These are phyloP conservation scores for Rhizopus stolonifer DNA, from an alignment of 371 early-diverging fungal genomes.

Conservation along the genomic window DNA sequence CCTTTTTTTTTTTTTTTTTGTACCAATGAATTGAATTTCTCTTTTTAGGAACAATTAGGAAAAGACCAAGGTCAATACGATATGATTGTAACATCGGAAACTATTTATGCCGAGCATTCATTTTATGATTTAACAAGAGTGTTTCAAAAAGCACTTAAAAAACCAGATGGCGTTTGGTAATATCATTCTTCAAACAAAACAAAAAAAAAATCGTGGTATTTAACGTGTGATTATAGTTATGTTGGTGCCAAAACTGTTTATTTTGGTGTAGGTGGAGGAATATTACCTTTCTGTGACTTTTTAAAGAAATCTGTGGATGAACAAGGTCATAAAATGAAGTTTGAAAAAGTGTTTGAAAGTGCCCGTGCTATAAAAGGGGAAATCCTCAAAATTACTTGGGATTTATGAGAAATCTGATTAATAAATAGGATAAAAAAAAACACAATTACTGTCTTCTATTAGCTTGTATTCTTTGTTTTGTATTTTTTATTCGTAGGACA, in stretches of 20 bases:
- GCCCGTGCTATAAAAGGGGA: slow-evolving; percentile 76
- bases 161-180: slow-evolving; percentile 72
- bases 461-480: no score
- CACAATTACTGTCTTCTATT: no score
- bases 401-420: slow-evolving; percentile 24
- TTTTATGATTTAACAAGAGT: slow-evolving; percentile 59
- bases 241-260: slow-evolving; percentile 93
- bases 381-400: slow-evolving; percentile 71
- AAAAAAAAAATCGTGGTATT: background rate
- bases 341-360: slow-evolving; percentile 62
- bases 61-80: slow-evolving; percentile 67
- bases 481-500: no score
- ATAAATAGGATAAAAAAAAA: no score
- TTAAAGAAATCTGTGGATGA: slow-evolving; percentile 42
- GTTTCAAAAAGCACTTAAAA: slow-evolving; percentile 63
- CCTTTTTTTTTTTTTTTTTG: no score
- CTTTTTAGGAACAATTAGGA: slow-evolving; percentile 26
- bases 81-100: slow-evolving; percentile 90
- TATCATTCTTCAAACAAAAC: slow-evolving; percentile 9
- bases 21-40: background rate
- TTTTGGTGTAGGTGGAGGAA: slow-evolving; percentile 87
- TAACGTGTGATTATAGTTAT: slow-evolving; percentile 43
- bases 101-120: slow-evolving; percentile 80
- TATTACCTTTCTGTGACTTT: slow-evolving; percentile 66
- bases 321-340: slow-evolving; percentile 55